Percentiles rank a stretch among this genome's conserved stretches.
Conservation (phyloP, 2,329 filamentous ascomycete species). For the Talaromyces rugulosus region DNA sequence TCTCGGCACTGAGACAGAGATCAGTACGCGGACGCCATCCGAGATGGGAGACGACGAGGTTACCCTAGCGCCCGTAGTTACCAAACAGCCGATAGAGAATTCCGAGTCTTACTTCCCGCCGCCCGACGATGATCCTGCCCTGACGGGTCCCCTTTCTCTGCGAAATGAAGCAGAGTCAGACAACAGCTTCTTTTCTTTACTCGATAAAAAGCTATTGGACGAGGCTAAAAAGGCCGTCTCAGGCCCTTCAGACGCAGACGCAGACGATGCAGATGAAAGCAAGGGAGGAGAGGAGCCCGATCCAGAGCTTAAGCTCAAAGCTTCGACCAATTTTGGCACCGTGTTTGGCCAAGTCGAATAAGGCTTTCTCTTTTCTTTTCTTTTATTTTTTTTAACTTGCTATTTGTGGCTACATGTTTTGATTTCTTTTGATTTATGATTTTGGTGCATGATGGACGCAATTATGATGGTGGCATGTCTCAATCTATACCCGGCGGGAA, state of each 20-base stretch:
- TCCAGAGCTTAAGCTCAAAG: conserved; percentile 40
- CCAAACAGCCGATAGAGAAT: conserved; percentile 31
- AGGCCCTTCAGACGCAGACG: conserved; percentile 19
- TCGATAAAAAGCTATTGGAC: conserved; percentile 41
- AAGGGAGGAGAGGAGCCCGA: conserved; percentile 22
- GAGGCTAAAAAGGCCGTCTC: conserved; percentile 34
- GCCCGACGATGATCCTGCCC: conserved; percentile 37
- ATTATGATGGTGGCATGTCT: background rate
- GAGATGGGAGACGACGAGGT: conserved; percentile 23
- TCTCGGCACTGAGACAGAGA: conserved; percentile 33
- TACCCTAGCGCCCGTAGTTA: conserved; percentile 29
- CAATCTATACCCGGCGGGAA: background rate
- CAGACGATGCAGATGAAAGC: conserved; percentile 15
- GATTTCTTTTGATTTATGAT: background rate
- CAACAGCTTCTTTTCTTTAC: conserved; percentile 35
- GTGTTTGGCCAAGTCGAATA: conserved; percentile 35
- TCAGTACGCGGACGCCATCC: conserved; percentile 21
- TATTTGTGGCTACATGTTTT: background rate
- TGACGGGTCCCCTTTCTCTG: conserved; percentile 41
- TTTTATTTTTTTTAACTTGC: background rate
- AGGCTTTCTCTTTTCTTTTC: conserved; percentile 9
- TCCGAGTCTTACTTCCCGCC: conserved; percentile 40
- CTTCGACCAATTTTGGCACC: conserved; percentile 45
- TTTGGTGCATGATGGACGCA: background rate
- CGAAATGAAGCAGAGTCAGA: conserved; percentile 39